Percentiles rank a stretch among this genome's conserved stretches.
Evolutionary conservation across 2,329 filamentous ascomycete species (phyloP).

Genomic region (Alternaria ventricosa): DNA sequence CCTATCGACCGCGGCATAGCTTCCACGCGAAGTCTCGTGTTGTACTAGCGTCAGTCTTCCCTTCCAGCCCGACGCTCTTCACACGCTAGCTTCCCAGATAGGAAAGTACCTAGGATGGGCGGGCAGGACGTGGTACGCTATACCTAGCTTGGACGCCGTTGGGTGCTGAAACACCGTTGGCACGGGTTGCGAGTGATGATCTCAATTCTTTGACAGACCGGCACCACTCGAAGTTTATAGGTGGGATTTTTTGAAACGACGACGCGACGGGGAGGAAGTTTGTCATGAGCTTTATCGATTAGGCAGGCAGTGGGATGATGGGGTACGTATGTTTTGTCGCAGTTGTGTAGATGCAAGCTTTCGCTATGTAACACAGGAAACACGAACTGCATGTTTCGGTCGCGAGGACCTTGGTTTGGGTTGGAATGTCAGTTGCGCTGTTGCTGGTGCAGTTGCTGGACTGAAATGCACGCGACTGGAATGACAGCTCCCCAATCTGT

Average conservation of each 20-base stretch:
- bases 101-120: background rate
- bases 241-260: background rate
- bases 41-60: background rate
- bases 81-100: slow-evolving; percentile 1
- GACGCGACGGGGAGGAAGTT: background rate
- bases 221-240: background rate
- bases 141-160: slow-evolving; percentile 5
- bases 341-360: background rate
- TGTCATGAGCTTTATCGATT: background rate
- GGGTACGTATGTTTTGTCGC: background rate
- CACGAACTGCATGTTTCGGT: background rate
- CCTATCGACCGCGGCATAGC: slow-evolving; percentile 25
- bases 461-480: background rate
- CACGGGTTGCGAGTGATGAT: background rate
- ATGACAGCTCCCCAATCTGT: background rate
- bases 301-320: background rate
- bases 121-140: background rate
- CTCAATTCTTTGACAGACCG: background rate
- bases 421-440: background rate
- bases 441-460: background rate
- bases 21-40: slow-evolving; percentile 23
- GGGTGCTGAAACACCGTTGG: slow-evolving; percentile 8
- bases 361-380: background rate
- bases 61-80: background rate
- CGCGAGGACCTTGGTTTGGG: background rate